Percentiles rank a stretch among this genome's conserved stretches.
Conservation (phyloP, 139 green algal genomes). For the Picochlorum sp. region DNA sequence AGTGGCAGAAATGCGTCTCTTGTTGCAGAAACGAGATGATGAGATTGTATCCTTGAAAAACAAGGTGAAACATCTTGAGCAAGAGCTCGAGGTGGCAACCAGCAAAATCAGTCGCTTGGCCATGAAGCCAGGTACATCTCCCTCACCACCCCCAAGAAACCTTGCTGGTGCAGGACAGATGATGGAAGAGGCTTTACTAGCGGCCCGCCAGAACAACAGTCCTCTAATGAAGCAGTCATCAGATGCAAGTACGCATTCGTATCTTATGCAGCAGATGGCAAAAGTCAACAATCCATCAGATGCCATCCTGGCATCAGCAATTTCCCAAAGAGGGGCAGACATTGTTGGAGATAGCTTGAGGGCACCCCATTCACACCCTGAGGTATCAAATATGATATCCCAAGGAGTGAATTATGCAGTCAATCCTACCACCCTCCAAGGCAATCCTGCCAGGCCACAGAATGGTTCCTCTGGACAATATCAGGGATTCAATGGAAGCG, state of each 20-base stretch:
- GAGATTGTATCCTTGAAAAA: neutral
- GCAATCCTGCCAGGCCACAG: too few relatives aligned
- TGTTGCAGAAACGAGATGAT: neutral
- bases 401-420: too few relatives aligned
- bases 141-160: neutral
- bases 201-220: neutral
- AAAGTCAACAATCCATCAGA: constrained; percentile 3
- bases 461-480: too few relatives aligned
- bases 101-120: constrained; percentile 3
- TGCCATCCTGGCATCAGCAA: constrained; percentile 4
- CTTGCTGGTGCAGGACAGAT: too few relatives aligned
- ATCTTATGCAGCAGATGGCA: neutral
- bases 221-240: neutral
- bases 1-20: neutral
- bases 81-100: neutral
- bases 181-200: neutral
- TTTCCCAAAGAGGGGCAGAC: neutral
- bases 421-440: too few relatives aligned
- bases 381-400: too few relatives aligned
- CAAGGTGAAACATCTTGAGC: constrained; percentile 1
- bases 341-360: too few relatives aligned
- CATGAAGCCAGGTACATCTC: neutral
- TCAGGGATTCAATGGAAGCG: too few relatives aligned
- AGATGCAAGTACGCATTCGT: too few relatives aligned
- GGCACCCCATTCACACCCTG: too few relatives aligned